Base-by-base conservation (phyloP, 257 asterid genomes). In the Salvia hispanica region DNA sequence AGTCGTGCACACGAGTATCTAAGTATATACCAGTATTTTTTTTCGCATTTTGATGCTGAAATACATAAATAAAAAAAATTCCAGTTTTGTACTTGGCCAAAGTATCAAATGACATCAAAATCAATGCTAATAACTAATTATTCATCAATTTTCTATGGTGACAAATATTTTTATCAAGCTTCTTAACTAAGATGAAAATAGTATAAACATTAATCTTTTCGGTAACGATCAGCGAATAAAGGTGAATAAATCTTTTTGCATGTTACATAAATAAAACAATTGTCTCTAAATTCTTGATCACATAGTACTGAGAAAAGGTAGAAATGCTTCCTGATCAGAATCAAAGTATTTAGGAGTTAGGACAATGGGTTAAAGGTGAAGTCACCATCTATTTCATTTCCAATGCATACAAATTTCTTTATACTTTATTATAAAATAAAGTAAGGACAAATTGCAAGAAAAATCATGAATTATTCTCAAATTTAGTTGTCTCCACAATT, bases 31-130 rank as follows among this genome's bases (percentile, higher is more conserved):
- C 14, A 11, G 13, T 36, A 66, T 52, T 18, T 25, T 25, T 25
- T 50, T 13, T 60, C 12, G 2, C 36, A 3, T 58, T 59, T 60
- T 36, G 60, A 70, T 70, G 68, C 60, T 70, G 52, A 50, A 36
- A 58, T 36, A 18, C 31, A 25, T 36, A 59, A 34, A 36, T 57
- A 33, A 8, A 43, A 45, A 21, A 59, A 37, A 18, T 16, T 18
- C 4, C 7, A 58, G 61, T 70, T 70, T 70, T 58, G 42, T 18
- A 58, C 53, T 7, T 34, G 43, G 31, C 31, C 9, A 55, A 31
- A 42, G 46, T 28, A 66, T 50, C 9, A 54, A 47, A 45, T 58
- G 52, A 16, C 40, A 66, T 56, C 48, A 68, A 14, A 56, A 58
- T 56, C 9, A 55, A 25, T 25, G 31, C 31, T 25, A 25, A 25